Conservation (phyloP, 2,329 filamentous ascomycete species). For the Penicillium sp. region DNA sequence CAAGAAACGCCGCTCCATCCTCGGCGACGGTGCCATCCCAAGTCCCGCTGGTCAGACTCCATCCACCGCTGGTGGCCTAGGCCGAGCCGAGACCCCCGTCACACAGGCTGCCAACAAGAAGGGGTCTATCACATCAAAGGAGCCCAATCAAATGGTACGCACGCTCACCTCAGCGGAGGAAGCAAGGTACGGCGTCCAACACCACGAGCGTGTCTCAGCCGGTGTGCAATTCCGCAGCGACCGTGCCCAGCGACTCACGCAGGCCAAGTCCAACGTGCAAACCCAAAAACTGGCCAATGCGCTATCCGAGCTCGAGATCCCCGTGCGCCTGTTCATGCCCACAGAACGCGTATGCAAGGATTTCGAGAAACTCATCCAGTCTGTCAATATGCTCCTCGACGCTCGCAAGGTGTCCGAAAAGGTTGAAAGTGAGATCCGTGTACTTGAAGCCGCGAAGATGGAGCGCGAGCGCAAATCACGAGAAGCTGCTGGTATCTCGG, state of each 20-base stretch:
- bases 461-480: conserved; percentile 40
- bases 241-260: conserved; percentile 50
- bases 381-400: conserved; percentile 50
- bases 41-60: conserved; percentile 57
- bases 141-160: conserved; percentile 58
- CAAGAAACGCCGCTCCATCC: conserved; percentile 78
- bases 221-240: conserved; percentile 85
- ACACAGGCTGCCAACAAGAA: conserved; percentile 35
- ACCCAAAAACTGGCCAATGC: conserved; percentile 50
- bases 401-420: conserved; percentile 50
- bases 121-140: conserved; percentile 35
- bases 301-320: conserved; percentile 49
- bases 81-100: conserved; percentile 41
- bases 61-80: conserved; percentile 38
- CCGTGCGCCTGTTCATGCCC: conserved; percentile 50
- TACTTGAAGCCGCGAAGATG: conserved; percentile 45
- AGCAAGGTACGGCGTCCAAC: conserved; percentile 76
- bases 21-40: conserved; percentile 56
- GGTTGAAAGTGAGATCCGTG: conserved; percentile 49
- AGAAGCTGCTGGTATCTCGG: conserved; percentile 25
- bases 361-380: conserved; percentile 50
- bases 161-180: conserved; percentile 75
- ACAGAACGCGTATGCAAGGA: conserved; percentile 52
- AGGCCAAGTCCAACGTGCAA: conserved; percentile 53
- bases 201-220: conserved; percentile 79